These are phyloP conservation scores for Candida mattraensis DNA, from an alignment of 805 yeast genomes.

Conservation along the genomic window DNA sequence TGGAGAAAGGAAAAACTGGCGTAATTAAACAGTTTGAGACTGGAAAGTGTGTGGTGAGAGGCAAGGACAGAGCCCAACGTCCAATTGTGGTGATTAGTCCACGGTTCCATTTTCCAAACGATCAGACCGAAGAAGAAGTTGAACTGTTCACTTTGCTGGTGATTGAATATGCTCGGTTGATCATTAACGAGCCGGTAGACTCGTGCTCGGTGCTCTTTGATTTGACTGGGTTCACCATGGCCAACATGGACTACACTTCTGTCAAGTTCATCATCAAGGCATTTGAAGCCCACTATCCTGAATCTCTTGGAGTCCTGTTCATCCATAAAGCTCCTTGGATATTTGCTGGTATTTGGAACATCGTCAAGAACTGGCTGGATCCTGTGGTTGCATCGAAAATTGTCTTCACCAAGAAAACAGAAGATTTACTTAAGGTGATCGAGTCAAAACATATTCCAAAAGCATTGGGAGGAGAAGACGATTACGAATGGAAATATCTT, in stretches of 20 bases:
- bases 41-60: constrained; percentile 74
- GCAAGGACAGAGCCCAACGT: constrained; percentile 68
- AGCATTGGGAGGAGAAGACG: constrained; percentile 73
- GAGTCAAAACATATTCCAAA: constrained; percentile 60
- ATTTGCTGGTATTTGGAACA: constrained; percentile 91
- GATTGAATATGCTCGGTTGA: constrained; percentile 80
- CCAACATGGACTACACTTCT: constrained; percentile 91
- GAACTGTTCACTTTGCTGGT: constrained; percentile 71
- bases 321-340: constrained; percentile 98
- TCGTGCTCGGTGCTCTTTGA: constrained; percentile 85
- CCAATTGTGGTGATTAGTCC: constrained; percentile 85
- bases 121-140: constrained; percentile 67
- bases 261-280: constrained; percentile 86
- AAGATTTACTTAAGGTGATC: constrained; percentile 67
- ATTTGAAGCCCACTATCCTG: constrained; percentile 97
- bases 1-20: constrained; percentile 43
- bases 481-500: constrained; percentile 55
- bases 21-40: constrained; percentile 55
- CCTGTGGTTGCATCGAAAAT: constrained; percentile 95
- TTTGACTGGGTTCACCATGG: constrained; percentile 77
- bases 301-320: constrained; percentile 77
- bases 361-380: constrained; percentile 91
- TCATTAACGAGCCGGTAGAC: constrained; percentile 72
- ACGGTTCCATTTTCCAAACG: constrained; percentile 66
- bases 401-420: constrained; percentile 68